Conservation (phyloP, 176 grass and related monocot genomes). For the Oryza coarctata region DNA sequence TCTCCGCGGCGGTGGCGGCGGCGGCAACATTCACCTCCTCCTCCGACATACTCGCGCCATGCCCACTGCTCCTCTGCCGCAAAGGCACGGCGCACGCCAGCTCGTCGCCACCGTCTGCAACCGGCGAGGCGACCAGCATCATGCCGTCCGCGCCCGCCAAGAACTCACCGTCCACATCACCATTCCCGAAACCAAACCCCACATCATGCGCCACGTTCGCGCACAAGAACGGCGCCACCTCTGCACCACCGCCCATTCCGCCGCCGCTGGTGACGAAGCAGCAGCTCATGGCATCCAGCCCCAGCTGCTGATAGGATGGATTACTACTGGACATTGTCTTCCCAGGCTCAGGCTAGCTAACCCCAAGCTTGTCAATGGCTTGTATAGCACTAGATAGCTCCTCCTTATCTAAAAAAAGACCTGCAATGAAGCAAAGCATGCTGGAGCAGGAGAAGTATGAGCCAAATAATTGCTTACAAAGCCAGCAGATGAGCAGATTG, state of each 20-base stretch:
- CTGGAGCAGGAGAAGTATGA: conserved; percentile 1
- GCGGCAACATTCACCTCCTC: conserved; percentile 15
- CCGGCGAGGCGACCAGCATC: conserved; percentile 27
- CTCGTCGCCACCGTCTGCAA: conserved; percentile 4
- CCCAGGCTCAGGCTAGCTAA: neutral
- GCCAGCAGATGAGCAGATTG: conserved; percentile 15
- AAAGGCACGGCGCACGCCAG: conserved; percentile 29
- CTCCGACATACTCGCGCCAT: conserved; percentile 21
- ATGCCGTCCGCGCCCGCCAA: conserved; percentile 7
- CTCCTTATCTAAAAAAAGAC: conserved; percentile 42
- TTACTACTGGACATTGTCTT: conserved; percentile 38
- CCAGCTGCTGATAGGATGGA: conserved; percentile 49
- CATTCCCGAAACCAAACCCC: conserved; percentile 8
- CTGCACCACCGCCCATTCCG: neutral
- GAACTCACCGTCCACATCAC: conserved; percentile 32
- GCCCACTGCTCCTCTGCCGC: conserved; percentile 17
- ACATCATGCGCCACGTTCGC: conserved; percentile 26
- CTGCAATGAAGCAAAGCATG: conserved; percentile 25
- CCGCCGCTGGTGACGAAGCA: conserved; percentile 30
- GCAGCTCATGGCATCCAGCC: conserved; percentile 44
- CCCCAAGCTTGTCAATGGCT: conserved; percentile 21
- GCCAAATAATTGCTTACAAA: conserved; percentile 26
- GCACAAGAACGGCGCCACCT: conserved; percentile 38
- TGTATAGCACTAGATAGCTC: neutral
- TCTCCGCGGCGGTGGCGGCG: conserved; percentile 32